phyloP scores from a whole-genome alignment of 768 basidiomycete species.

The Neoboletus subvelutipes region DNA sequence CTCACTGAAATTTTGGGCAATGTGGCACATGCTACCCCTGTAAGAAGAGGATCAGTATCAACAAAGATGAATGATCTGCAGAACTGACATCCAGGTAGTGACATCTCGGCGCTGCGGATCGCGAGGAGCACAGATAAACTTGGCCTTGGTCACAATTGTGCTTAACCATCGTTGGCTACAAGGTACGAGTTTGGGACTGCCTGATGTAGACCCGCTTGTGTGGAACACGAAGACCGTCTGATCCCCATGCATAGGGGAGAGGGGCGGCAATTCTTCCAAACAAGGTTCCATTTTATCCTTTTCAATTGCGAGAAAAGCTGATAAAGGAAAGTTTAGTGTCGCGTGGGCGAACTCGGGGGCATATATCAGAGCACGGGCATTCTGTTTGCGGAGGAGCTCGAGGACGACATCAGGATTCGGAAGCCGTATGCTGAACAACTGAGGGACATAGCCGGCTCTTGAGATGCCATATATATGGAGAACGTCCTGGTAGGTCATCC shows the following conservation, averaged over 20 bases:
- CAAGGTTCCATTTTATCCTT: conserved; percentile 39
- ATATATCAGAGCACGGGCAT: conserved; percentile 63
- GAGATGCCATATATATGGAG: conserved; percentile 74
- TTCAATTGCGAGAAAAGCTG: conserved; percentile 45
- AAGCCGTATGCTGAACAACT: conserved; percentile 75
- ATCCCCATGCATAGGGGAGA: conserved; percentile 36
- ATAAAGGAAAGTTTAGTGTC: conserved; percentile 47
- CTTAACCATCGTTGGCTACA: conserved; percentile 68
- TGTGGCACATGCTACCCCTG: conserved; percentile 86
- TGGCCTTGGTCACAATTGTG: conserved; percentile 60
- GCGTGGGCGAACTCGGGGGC: conserved; percentile 53
- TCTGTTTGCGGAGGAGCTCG: conserved; percentile 63
- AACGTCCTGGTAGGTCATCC: conserved; percentile 69
- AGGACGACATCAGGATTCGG: conserved; percentile 70
- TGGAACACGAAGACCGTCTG: conserved; percentile 71
- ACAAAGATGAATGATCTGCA: conserved; percentile 16
- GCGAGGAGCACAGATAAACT: conserved; percentile 48
- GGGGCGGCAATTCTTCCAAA: conserved; percentile 42
- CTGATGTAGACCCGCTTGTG: conserved; percentile 82
- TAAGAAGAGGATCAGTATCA: conserved; percentile 35
- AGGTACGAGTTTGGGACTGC: conserved; percentile 76
- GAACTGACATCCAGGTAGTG: conserved; percentile 67
- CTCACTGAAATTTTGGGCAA: conserved; percentile 74
- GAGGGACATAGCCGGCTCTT: conserved; percentile 75
- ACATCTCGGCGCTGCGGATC: conserved; percentile 61